Evolutionary conservation across 148 eudicot genomes (phyloP).

Genomic region (Euryodendron excelsum): DNA sequence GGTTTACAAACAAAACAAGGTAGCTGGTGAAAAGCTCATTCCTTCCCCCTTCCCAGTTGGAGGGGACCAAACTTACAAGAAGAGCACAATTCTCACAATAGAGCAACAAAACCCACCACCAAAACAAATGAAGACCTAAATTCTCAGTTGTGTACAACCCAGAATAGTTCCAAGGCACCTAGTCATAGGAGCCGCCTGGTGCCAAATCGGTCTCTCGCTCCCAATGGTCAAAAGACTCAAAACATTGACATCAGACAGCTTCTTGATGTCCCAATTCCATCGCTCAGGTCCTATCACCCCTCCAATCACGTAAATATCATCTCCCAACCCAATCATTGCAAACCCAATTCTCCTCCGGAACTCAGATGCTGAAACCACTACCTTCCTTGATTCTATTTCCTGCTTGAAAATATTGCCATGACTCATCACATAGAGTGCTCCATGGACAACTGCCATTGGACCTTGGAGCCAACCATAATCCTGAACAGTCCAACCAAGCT

Average conservation of each 20-base stretch:
- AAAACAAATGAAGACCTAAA: constrained; percentile 35
- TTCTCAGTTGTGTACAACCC: constrained; percentile 81
- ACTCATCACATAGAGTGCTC: constrained; percentile 65
- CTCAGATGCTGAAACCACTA: constrained; percentile 67
- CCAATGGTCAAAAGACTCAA: constrained; percentile 67
- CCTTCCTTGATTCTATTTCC: constrained; percentile 52
- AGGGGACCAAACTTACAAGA: not conserved
- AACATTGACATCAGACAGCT: constrained; percentile 70
- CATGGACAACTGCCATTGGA: constrained; percentile 81
- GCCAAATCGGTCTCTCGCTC: constrained; percentile 76
- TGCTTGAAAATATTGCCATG: constrained; percentile 67
- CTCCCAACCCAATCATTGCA: constrained; percentile 75
- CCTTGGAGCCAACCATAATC: constrained; percentile 86
- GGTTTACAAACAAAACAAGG: constrained; percentile 24
- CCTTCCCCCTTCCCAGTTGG: not conserved
- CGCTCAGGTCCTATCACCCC: constrained; percentile 91
- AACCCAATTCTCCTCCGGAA: constrained; percentile 67
- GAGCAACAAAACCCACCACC: constrained; percentile 14
- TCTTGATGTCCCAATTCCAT: constrained; percentile 66
- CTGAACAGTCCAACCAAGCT: constrained; percentile 60
- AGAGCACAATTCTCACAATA: constrained; percentile 19
- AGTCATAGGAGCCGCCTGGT: constrained; percentile 72
- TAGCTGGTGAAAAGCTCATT: constrained; percentile 4
- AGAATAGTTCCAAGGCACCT: constrained; percentile 75
- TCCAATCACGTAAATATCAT: constrained; percentile 81